Evolutionary conservation across 208 protist genomes (phyloP).

Genomic region (Trypanosoma lewisi): DNA sequence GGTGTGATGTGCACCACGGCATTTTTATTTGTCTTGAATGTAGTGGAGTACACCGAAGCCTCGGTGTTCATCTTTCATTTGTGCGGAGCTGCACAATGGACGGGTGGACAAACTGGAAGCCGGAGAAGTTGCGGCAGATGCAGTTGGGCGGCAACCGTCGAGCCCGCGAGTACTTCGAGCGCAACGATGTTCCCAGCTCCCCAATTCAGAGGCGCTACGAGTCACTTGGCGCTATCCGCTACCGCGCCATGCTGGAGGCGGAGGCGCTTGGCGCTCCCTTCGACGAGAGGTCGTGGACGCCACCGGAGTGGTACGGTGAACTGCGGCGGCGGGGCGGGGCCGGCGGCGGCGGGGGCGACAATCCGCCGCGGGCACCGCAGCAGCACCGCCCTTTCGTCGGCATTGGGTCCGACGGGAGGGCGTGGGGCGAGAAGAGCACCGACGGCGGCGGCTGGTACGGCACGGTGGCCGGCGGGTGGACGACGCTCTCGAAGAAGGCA

Average conservation of each 20-base stretch:
- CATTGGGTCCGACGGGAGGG: slow-evolving; percentile 30
- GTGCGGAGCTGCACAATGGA: slow-evolving; percentile 94
- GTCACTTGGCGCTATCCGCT: slow-evolving; percentile 74
- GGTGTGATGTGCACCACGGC: slow-evolving; percentile 88
- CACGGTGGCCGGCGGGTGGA: slow-evolving; percentile 55
- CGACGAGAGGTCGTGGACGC: slow-evolving; percentile 65
- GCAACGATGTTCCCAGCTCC: slow-evolving; percentile 51
- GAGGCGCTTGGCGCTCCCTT: slow-evolving; percentile 72
- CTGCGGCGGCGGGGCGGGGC: slow-evolving; percentile 24
- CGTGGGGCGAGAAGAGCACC: slow-evolving; percentile 5
- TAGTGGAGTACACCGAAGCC: slow-evolving; percentile 88
- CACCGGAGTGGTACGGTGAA: slow-evolving; percentile 77
- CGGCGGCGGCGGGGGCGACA: not conserved
- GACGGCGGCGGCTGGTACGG: slow-evolving; percentile 53
- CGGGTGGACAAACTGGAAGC: slow-evolving; percentile 88
- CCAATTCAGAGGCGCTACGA: slow-evolving; percentile 78
- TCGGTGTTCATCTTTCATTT: slow-evolving; percentile 93
- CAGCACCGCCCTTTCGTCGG: slow-evolving; percentile 55
- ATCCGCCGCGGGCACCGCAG: slow-evolving; percentile 35
- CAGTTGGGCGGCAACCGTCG: slow-evolving; percentile 88
- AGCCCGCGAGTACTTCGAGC: slow-evolving; percentile 84
- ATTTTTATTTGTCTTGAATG: slow-evolving; percentile 92
- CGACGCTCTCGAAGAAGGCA: slow-evolving; percentile 57
- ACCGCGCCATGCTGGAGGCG: slow-evolving; percentile 77
- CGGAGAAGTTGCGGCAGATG: slow-evolving; percentile 90